Percentiles rank a stretch among this genome's conserved stretches.
Conservation (phyloP, 495 filamentous ascomycete species). For the Astrothelium subdiscretum region DNA sequence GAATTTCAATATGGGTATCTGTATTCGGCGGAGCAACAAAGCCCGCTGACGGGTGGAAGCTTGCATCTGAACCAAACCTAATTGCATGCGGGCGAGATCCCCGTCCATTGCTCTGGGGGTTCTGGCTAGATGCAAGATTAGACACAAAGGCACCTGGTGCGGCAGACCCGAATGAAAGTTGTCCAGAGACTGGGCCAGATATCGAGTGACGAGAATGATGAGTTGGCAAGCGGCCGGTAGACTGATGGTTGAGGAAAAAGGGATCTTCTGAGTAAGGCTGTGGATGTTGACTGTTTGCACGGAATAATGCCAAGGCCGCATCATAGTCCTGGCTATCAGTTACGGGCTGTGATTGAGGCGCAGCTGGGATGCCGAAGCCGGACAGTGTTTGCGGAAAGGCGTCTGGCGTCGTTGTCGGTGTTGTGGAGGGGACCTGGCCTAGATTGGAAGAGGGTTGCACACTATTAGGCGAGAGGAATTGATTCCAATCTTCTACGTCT, state of each 20-base stretch:
- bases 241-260: not conserved
- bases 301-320: not conserved
- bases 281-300: not conserved
- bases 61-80: not conserved
- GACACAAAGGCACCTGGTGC: not conserved
- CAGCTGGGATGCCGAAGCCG: not conserved
- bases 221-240: not conserved
- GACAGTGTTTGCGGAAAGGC: not conserved
- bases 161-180: not conserved
- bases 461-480: not conserved
- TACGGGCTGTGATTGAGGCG: not conserved
- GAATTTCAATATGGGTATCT: not conserved
- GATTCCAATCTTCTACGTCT: not conserved
- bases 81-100: not conserved
- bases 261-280: not conserved
- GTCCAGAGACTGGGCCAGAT: not conserved
- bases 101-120: not conserved
- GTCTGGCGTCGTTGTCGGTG: not conserved
- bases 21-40: slow-evolving; percentile 1
- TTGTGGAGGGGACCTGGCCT: not conserved
- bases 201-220: not conserved
- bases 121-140: not conserved
- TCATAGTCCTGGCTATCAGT: not conserved
- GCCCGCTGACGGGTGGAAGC: not conserved
- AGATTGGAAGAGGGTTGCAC: not conserved